A percentile compares a stretch with the other conserved stretches of the same genome.
These are phyloP conservation scores for Leucocoprinus gongylophorus DNA, from an alignment of 1,284 basidiomycete species.

Conservation along the genomic window DNA sequence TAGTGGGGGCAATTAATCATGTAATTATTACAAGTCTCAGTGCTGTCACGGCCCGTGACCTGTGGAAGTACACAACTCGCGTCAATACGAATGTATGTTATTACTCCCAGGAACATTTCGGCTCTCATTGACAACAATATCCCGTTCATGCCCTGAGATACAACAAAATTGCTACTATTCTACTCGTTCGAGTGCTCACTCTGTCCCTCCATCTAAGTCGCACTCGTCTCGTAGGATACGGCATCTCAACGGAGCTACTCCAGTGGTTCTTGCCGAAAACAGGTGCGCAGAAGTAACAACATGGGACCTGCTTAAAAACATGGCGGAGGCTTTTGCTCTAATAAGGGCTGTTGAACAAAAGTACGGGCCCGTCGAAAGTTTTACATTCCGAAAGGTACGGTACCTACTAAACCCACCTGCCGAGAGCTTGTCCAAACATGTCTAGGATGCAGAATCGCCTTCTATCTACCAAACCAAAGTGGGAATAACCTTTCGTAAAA, in stretches of 20 bases:
- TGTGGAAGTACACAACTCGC: no score
- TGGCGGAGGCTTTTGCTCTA: conserved; percentile 44
- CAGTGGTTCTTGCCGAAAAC: conserved; percentile 13
- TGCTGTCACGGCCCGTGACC: no score
- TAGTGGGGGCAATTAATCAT: no score
- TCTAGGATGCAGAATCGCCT: conserved; percentile 42
- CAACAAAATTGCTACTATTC: neutral
- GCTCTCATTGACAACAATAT: neutral
- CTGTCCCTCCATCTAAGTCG: neutral
- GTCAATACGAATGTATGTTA: neutral
- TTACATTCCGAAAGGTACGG: conserved; percentile 39
- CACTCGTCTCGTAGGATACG: neutral
- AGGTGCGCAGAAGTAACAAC: conserved; percentile 21
- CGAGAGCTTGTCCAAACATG: neutral
- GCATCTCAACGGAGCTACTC: neutral
- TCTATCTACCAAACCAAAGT: conserved; percentile 31
- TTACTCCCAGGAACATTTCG: neutral
- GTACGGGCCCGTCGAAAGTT: conserved; percentile 48
- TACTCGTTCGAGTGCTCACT: neutral
- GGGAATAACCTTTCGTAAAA: conserved; percentile 33
- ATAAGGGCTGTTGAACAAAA: conserved; percentile 48
- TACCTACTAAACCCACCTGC: neutral
- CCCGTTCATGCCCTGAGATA: neutral
- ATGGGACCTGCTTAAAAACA: conserved; percentile 32
- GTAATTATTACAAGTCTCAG: no score